Percentiles rank a stretch among this genome's conserved stretches.
These are phyloP conservation scores for Hypoxylon sp. DNA, from an alignment of 2,329 filamentous ascomycete genomes.

Conservation along the genomic window DNA sequence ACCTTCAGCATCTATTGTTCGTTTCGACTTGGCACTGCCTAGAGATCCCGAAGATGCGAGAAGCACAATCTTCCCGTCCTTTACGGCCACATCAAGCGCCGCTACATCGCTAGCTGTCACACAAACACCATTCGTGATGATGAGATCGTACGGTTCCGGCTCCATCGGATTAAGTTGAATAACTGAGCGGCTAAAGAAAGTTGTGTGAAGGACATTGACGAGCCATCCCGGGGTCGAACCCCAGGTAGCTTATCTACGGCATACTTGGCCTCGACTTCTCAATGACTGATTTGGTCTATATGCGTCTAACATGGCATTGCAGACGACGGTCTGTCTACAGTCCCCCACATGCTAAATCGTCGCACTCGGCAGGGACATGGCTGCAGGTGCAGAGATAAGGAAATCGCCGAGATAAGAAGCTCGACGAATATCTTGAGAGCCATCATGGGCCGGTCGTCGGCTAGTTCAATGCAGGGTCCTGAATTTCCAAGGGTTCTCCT, in stretches of 20 bases:
- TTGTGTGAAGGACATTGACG: neutral
- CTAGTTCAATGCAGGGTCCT: neutral
- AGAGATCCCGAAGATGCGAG: constrained; percentile 55
- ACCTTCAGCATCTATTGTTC: constrained; percentile 57
- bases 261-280: neutral
- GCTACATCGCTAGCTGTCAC: constrained; percentile 58
- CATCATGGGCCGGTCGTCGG: constrained; percentile 4
- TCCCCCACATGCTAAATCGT: constrained; percentile 10
- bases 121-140: constrained; percentile 58
- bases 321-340: constrained; percentile 5
- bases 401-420: constrained; percentile 13
- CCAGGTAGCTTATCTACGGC: constrained; percentile 9
- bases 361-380: constrained; percentile 3
- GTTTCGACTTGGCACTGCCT: constrained; percentile 44
- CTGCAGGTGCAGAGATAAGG: constrained; percentile 12
- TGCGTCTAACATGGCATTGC: constrained; percentile 8
- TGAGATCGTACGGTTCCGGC: constrained; percentile 52
- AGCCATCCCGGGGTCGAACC: neutral
- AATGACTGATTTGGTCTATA: constrained; percentile 3
- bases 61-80: constrained; percentile 57
- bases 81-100: constrained; percentile 57
- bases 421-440: neutral
- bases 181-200: neutral
- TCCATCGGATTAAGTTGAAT: constrained; percentile 18
- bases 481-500: neutral